Evolutionary conservation across 1,284 basidiomycete genomes (phyloP), one percentile per base, ranked within the genome.

Genomic region (Microbotryum violaceum): DNA sequence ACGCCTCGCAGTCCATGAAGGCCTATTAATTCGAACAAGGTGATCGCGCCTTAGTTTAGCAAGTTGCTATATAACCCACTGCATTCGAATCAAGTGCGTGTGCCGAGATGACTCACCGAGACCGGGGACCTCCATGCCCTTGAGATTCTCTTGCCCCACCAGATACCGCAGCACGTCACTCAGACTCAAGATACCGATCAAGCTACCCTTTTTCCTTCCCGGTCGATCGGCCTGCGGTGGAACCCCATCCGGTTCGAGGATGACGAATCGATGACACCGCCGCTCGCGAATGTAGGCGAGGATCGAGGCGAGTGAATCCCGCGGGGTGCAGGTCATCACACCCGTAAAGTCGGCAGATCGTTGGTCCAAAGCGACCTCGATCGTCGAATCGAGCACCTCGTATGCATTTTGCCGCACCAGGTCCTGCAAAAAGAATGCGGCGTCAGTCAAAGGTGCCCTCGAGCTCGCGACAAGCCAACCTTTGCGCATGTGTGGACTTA

Each of bases 281-380:
- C 92, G 84, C 73, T 91, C 91, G 76, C 91, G 90, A 74, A 98
- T 89, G 25, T 97, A 83, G 63, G 90, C 86, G 65, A 99, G 83
- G 25, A 98, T 82, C 1, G 90, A 92, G 1, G 89, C 89, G n/a
- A 98, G 79, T 0, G 92, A 92, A 74, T 98, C 94, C 8, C 87
- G 84, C 1, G 91, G 90, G 1, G 89, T 91, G 74, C 96, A 98
- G 23, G 94, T 90, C 63, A 97, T 91, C 3, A 98, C 92, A 18
- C 96, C 96, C 9, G 89, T 86, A 74, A 97, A 98, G 75, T 98
- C 96, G 8, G 87, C 82, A 9, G 87, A 88, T 7, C 96, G 85
- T 71, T 94, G 87, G 67, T 86, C 88, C 57, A 99, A 81, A 1
- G 96, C 96, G 76, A 94, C 89, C 21, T 85, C 85, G 69, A 99